phyloP scores from a whole-genome alignment of 139 green algal species.

The Asterochloris sp. region DNA sequence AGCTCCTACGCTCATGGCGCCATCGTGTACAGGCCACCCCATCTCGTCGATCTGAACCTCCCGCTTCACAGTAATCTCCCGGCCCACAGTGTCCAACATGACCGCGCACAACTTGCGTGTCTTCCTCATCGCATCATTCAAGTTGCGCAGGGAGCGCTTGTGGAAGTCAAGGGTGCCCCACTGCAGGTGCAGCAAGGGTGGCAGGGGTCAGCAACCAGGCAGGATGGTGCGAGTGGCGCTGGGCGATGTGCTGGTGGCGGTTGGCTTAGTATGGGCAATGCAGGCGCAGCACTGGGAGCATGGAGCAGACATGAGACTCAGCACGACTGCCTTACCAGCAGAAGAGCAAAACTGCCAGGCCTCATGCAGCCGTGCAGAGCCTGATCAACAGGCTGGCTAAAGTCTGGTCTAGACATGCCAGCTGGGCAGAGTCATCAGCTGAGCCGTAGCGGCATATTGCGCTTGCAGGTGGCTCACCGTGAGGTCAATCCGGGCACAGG shows the following conservation, averaged over 20 bases:
- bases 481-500: slow-evolving; percentile 70
- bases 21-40: slow-evolving; percentile 72
- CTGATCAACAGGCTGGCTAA: too few species aligned
- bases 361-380: too few species aligned
- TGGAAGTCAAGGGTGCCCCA: slow-evolving; percentile 75
- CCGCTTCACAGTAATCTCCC: slow-evolving; percentile 74
- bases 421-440: too few species aligned
- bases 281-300: too few species aligned
- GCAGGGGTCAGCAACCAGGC: background rate
- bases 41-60: slow-evolving; percentile 56
- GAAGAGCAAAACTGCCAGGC: too few species aligned
- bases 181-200: slow-evolving; percentile 20
- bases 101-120: slow-evolving; percentile 71
- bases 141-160: slow-evolving; percentile 64
- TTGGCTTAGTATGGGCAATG: too few species aligned
- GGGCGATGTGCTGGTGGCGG: background rate
- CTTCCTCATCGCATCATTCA: slow-evolving; percentile 68
- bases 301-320: too few species aligned
- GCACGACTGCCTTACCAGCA: too few species aligned
- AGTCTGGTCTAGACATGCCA: too few species aligned
- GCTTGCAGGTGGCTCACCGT: slow-evolving; percentile 40
- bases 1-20: slow-evolving; percentile 51
- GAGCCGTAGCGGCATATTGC: too few species aligned
- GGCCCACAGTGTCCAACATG: slow-evolving; percentile 80
- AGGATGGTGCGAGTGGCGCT: background rate